Evolutionary conservation across 2,329 filamentous ascomycete genomes (phyloP), one percentile per base, ranked within the genome.

Genomic region (Sarocladium brachiariae): DNA sequence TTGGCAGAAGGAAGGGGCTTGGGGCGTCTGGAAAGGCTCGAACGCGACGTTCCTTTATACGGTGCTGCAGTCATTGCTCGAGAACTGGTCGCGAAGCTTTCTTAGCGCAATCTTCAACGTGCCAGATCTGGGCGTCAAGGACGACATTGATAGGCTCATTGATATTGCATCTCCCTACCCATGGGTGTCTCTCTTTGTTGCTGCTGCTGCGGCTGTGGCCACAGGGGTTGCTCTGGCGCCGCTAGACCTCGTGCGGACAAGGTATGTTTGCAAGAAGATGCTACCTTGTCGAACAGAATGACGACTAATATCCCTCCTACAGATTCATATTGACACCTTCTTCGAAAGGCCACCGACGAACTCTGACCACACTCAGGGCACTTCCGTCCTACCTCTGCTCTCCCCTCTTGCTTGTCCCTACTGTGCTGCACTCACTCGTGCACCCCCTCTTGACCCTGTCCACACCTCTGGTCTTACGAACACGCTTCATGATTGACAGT

Each of bases 31-130:
- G 91, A 96, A 96, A 66, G 83, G 86, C 8, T 89, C 90, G 33
- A 97, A 97, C 64, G 83, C 87, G 13, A 95, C 90, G 1, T 99
- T 97, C 62, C 75, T 97, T 47, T 96, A 97, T 69, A 87, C 84
- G 0, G 81, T 96, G 43, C 76, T 97, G 16, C 81, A 91, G 55
- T 89, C 89, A 10, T 85, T 95, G 7, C 72, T 96, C 25, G 93
- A 97, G 65, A 91, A 89, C 58, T 99, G 95, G 84, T 87, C 91
- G 9, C 81, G 90, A 59, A 93, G 89, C 60, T 78, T 96, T 49
- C 76, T 97, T n/a, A 89, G 89, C 39, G 92, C 93, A 1, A 76
- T 97, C 5, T 78, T 97, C 58, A 95, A 95, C 55, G 80, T 97
- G 13, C 91, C 92, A 1, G 92, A 97, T 61, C 73, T 89, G 27